phyloP scores from a whole-genome alignment of 1,284 basidiomycete genomes.

The Cystobasidium sp. region DNA sequence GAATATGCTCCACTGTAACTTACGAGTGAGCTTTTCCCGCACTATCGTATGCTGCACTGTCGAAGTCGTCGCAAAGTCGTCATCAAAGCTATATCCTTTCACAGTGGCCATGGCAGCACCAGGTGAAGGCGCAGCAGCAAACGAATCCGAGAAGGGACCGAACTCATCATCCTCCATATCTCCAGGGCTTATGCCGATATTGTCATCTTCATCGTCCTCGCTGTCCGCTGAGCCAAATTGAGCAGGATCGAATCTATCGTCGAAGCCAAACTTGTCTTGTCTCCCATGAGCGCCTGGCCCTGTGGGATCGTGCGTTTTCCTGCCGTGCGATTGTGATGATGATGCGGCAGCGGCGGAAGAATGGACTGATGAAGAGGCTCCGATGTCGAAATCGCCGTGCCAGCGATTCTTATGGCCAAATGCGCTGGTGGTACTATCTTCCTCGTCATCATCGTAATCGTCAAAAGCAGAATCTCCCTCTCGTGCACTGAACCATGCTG shows the following conservation, averaged over 20 bases:
- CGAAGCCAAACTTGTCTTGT: conserved; percentile 51
- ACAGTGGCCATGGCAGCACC: conserved; percentile 10
- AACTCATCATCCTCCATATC: conserved; percentile 42
- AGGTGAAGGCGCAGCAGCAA: conserved; percentile 21
- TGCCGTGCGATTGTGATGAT: background rate
- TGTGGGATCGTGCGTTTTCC: conserved; percentile 33
- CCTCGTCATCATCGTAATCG: conserved; percentile 43
- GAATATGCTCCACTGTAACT: too few relatives aligned
- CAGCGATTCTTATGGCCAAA: conserved; percentile 8
- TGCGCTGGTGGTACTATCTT: conserved; percentile 12
- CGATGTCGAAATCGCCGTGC: conserved; percentile 37
- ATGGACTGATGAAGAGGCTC: background rate
- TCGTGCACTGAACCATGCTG: conserved; percentile 40
- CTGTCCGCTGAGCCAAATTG: conserved; percentile 32
- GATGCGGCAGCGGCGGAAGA: too few relatives aligned
- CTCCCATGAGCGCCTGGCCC: conserved; percentile 3
- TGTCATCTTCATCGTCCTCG: conserved; percentile 30
- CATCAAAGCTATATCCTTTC: conserved; percentile 29
- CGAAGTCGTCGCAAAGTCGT: conserved; percentile 26
- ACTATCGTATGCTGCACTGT: background rate
- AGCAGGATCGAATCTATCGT: conserved; percentile 50
- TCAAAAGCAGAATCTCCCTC: conserved; percentile 43
- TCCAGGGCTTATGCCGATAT: background rate
- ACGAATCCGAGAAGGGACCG: conserved; percentile 56
- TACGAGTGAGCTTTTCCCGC: conserved; percentile 39